Evolutionary conservation across 257 asterid species (phyloP), one percentile per base, ranked within the genome.

Genomic region (Solanum virginianum): DNA sequence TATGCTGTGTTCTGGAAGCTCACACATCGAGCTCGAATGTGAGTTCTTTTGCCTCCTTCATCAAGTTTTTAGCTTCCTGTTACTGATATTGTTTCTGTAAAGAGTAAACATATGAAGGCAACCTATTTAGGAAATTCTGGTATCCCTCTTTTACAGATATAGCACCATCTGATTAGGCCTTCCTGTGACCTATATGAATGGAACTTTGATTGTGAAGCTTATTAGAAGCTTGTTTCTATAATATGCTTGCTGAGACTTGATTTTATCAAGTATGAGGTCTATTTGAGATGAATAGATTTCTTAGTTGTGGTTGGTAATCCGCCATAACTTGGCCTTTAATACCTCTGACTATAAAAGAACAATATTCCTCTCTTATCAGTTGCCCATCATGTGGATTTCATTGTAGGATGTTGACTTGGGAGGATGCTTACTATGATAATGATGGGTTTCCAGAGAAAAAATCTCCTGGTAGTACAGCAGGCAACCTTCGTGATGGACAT

Each of bases 1-100:
- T 95, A 95, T 88, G 97, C 98, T 71, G 95, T 94, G 87, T 94
- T 96, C 86, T 96, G 99, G 99, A 95, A 94, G 92, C 97, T 95
- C 88, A 91, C 90, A 83, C 97, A 94, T 81, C 94, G 90, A 80
- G 84, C 94, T 36, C 93, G 91, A 88, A 93, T 91, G 99, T 96
- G 92, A 94, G 99, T 91, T 83, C 71, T 87, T 83, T 85, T 75
- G 71, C 5, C 70, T 49, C 36, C 29, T 59, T 81, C 49, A 54
- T 79, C 47, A 18, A 16, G 18, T 29, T 79, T 13, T 79, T 10
- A 79, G 51, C 63, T 51, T 51, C 47, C 43, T 75, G n/a, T 53
- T 24, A 75, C 5, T 49, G 62, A 77, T 77, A 77, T 53, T 77
- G 3, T 53, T 77, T 53, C 65, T 72, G 56, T 72, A 8, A 24